Conservation (phyloP, 495 filamentous ascomycete species). For the Penicillium angulare region DNA sequence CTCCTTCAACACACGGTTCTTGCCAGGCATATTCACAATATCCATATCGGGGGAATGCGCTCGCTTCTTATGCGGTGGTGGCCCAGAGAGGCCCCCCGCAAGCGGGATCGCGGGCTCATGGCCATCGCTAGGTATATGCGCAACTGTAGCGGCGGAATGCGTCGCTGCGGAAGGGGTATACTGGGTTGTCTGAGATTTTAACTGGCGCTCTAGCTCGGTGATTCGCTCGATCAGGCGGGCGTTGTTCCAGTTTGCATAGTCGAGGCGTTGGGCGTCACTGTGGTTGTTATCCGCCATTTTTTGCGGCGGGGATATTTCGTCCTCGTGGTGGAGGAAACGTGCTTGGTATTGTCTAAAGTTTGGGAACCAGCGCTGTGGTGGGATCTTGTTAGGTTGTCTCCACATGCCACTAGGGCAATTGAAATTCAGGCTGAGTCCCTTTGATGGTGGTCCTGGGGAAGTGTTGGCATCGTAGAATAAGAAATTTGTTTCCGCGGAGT, state of each 20-base stretch:
- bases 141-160: background rate
- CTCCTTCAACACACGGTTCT: slow-evolving; percentile 31
- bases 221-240: slow-evolving; percentile 65
- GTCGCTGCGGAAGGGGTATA: slow-evolving; percentile 26
- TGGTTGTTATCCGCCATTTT: slow-evolving; percentile 13
- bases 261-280: slow-evolving; percentile 19
- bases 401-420: slow-evolving; percentile 24
- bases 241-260: slow-evolving; percentile 63
- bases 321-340: slow-evolving; percentile 12
- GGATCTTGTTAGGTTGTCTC: slow-evolving; percentile 14
- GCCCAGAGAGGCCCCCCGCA: background rate
- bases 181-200: slow-evolving; percentile 47
- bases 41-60: slow-evolving; percentile 22
- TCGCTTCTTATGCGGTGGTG: slow-evolving; percentile 19
- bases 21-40: slow-evolving; percentile 23
- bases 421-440: background rate
- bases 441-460: background rate
- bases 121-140: slow-evolving; percentile 19
- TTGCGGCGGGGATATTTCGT: slow-evolving; percentile 4
- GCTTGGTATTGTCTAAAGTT: slow-evolving; percentile 4
- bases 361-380: slow-evolving; percentile 2
- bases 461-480: background rate
- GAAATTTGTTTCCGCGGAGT: background rate
- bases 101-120: slow-evolving; percentile 23
- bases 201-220: slow-evolving; percentile 59